phyloP scores from a whole-genome alignment of 2,329 filamentous ascomycete genomes.

The Aspergillus sp. region DNA sequence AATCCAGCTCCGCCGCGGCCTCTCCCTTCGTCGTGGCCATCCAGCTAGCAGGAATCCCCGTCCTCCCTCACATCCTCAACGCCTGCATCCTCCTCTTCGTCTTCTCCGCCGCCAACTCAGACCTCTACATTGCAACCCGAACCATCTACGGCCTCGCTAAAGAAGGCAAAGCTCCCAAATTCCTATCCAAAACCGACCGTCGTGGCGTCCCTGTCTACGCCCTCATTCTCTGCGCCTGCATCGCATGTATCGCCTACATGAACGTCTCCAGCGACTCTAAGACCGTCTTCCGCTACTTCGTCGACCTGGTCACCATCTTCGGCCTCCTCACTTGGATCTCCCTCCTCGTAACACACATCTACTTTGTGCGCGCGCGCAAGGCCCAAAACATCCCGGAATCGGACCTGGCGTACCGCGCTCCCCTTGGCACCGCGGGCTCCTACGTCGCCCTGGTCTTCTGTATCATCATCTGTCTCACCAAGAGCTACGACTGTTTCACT shows the following conservation, averaged over 20 bases:
- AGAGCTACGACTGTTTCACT: conserved; percentile 77
- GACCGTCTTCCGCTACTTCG: conserved; percentile 64
- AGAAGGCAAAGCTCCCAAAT: conserved; percentile 69
- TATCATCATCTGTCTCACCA: conserved; percentile 73
- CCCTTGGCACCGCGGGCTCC: conserved; percentile 71
- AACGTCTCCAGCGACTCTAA: conserved; percentile 62
- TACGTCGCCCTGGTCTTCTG: conserved; percentile 70
- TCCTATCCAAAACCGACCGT: conserved; percentile 71
- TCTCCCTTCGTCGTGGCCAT: conserved; percentile 78
- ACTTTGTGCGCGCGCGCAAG: conserved; percentile 63
- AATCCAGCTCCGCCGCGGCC: conserved; percentile 58
- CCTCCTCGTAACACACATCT: conserved; percentile 68
- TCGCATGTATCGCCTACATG: conserved; percentile 70
- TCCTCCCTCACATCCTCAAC: conserved; percentile 69
- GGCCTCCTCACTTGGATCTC: conserved; percentile 69
- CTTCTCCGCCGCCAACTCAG: conserved; percentile 75
- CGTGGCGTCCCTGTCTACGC: conserved; percentile 71
- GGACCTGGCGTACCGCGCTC: conserved; percentile 65
- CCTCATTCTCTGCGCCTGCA: conserved; percentile 61
- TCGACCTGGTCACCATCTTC: conserved; percentile 69
- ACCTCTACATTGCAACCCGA: conserved; percentile 73
- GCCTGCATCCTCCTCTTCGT: conserved; percentile 74
- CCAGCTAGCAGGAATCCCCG: conserved; percentile 61
- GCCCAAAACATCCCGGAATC: conserved; percentile 61
- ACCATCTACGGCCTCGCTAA: conserved; percentile 73